Evolutionary conservation across 805 yeast genomes (phyloP).

Genomic region (Suhomyces faveliae): DNA sequence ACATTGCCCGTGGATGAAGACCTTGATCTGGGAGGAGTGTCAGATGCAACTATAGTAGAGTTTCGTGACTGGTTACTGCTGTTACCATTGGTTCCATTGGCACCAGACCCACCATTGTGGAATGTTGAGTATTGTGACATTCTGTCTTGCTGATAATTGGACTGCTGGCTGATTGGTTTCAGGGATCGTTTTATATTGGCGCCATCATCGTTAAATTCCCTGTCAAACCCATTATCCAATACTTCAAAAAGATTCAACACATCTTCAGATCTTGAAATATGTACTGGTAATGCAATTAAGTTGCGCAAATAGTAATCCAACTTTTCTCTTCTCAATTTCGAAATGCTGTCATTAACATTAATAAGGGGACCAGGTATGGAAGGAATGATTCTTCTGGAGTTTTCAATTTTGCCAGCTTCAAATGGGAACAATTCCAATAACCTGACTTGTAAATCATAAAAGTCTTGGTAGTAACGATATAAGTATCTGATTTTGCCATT

Average conservation of each 20-base stretch:
- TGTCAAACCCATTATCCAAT: slow-evolving; percentile 58
- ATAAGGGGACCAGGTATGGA: slow-evolving; percentile 95
- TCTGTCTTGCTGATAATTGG: slow-evolving; percentile 50
- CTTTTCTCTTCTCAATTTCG: slow-evolving; percentile 54
- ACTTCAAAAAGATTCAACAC: slow-evolving; percentile 73
- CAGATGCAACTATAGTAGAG: slow-evolving; percentile 13
- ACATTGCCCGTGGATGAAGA: slow-evolving; percentile 13
- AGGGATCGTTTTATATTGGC: slow-evolving; percentile 21
- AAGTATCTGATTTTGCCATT: slow-evolving; percentile 69
- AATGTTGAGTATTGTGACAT: slow-evolving; percentile 49
- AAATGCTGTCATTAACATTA: slow-evolving; percentile 74
- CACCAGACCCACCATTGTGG: slow-evolving; percentile 13
- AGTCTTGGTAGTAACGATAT: slow-evolving; percentile 92
- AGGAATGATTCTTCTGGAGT: slow-evolving; percentile 78
- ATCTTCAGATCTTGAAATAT: slow-evolving; percentile 67
- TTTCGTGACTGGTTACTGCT: slow-evolving; percentile 10
- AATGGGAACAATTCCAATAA: slow-evolving; percentile 80
- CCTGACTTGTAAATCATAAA: slow-evolving; percentile 87
- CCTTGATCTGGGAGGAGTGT: slow-evolving; percentile 22
- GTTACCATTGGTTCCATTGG: slow-evolving; percentile 4
- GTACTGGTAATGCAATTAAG: slow-evolving; percentile 70
- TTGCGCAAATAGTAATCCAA: slow-evolving; percentile 51
- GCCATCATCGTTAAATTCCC: slow-evolving; percentile 32
- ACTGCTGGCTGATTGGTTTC: slow-evolving; percentile 39
- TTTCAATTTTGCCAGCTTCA: slow-evolving; percentile 86